Evolutionary conservation across 2,329 filamentous ascomycete genomes (phyloP), one percentile per base, ranked within the genome.

Genomic region (Pleomassaria siparia): DNA sequence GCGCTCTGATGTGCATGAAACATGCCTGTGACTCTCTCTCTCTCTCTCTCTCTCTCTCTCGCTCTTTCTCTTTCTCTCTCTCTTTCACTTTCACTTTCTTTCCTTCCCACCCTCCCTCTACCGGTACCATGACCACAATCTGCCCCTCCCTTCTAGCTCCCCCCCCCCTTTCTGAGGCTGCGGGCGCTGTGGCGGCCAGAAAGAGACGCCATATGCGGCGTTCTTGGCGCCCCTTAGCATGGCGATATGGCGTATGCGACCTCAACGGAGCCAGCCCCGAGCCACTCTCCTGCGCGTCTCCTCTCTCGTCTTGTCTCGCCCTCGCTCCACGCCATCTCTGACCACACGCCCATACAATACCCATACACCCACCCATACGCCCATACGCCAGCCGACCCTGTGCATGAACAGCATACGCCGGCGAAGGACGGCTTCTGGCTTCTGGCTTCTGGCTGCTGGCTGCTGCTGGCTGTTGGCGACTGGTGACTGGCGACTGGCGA

Each of bases 1-100:
- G 51, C 42, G 41, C 33, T 45, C 44, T n/a, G 37, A 49, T 53
- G 32, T 59, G 62, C 55, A 61, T 68, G 65, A 70, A 69, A 70
- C 67, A 59, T 49, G 52, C 55, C 56, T 67, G 63, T 60, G 56
- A 67, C 66, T 49, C 54, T 54, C 35, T 35, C 32, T 35, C 15
- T 20, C 15, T 18, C n/a, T 7, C 16, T 28, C 25, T 28, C 12
- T 28, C 25, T 12, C 25, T 8, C 25, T 8, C 25, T 7, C 12
- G 8, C n/a, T n/a, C n/a, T n/a, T n/a, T n/a, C n/a, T n/a, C n/a
- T n/a, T n/a, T n/a, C n/a, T n/a, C n/a, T n/a, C n/a, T n/a, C n/a
- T n/a, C n/a, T n/a, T n/a, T n/a, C n/a, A n/a, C n/a, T n/a, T n/a
- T n/a, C n/a, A n/a, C n/a, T n/a, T n/a, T n/a, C n/a, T n/a, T n/a